phyloP scores from a whole-genome alignment of 495 filamentous ascomycete species.

The Xylaria acuta region DNA sequence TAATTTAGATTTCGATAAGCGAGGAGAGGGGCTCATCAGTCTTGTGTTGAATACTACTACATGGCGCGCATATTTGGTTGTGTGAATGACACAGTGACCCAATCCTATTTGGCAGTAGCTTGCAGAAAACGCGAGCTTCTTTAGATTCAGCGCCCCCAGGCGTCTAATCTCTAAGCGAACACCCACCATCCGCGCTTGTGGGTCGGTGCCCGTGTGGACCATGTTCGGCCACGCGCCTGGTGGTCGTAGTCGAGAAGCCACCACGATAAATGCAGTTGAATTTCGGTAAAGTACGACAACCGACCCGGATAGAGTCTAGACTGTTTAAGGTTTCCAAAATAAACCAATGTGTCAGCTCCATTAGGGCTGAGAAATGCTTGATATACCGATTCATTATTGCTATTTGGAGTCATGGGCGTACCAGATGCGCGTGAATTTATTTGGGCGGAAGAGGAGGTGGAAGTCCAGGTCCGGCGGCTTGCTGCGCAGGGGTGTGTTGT shows the following conservation, averaged over 20 bases:
- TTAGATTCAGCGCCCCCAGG: conserved; percentile 12
- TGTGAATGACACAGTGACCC: conserved; percentile 2
- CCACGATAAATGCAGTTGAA: neutral
- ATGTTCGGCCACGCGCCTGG: conserved; percentile 11
- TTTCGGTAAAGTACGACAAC: conserved; percentile 19
- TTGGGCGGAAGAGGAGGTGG: conserved; percentile 10
- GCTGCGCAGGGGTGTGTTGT: neutral
- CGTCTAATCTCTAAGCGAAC: conserved; percentile 27
- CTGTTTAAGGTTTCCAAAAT: conserved; percentile 11
- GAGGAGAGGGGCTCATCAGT: conserved; percentile 16
- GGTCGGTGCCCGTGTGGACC: neutral
- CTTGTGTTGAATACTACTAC: conserved; percentile 8
- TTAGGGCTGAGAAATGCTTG: conserved; percentile 21
- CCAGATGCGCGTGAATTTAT: conserved; percentile 17
- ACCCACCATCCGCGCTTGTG: conserved; percentile 22
- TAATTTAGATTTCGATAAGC: conserved; percentile 27
- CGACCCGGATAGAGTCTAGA: conserved; percentile 18
- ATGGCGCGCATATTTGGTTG: conserved; percentile 4
- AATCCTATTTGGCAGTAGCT: conserved; percentile 6
- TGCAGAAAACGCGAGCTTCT: conserved; percentile 7
- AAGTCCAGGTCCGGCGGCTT: conserved; percentile 4
- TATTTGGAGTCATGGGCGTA: conserved; percentile 26
- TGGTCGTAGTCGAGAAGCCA: conserved; percentile 4
- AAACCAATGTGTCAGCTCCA: conserved; percentile 16
- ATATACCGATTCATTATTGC: conserved; percentile 17